Conservation (phyloP, 306 rosid species). For the Quercus glauca region DNA sequence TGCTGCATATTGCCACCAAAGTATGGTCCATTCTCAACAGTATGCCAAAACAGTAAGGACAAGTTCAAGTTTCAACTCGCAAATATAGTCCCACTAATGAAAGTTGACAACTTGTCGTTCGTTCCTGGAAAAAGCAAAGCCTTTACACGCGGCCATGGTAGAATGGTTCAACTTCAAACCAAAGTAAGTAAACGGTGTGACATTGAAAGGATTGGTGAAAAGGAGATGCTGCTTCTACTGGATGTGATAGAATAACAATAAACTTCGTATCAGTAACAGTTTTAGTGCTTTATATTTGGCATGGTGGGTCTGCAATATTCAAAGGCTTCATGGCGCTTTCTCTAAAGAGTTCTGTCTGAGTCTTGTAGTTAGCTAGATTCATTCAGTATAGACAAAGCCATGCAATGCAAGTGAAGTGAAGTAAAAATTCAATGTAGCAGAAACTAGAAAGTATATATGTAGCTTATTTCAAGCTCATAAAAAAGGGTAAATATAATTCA, state of each 20-base stretch:
- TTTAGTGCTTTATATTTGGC: neutral
- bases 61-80: neutral
- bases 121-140: neutral
- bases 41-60: neutral
- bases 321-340: neutral
- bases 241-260: neutral
- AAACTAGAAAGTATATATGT: neutral
- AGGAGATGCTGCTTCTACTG: neutral
- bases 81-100: neutral
- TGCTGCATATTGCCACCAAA: neutral
- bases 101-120: neutral
- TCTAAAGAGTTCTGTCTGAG: neutral
- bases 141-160: neutral
- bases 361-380: neutral
- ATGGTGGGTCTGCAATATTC: slow-evolving; percentile 1
- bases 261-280: neutral
- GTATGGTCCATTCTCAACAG: neutral
- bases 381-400: neutral
- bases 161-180: neutral
- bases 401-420: neutral
- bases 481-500: neutral
- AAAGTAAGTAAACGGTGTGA: neutral
- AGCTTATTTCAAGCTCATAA: neutral
- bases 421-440: neutral
- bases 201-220: neutral